phyloP scores from a whole-genome alignment of 1,139 yeast species.

The Candida tetrigidarum region DNA sequence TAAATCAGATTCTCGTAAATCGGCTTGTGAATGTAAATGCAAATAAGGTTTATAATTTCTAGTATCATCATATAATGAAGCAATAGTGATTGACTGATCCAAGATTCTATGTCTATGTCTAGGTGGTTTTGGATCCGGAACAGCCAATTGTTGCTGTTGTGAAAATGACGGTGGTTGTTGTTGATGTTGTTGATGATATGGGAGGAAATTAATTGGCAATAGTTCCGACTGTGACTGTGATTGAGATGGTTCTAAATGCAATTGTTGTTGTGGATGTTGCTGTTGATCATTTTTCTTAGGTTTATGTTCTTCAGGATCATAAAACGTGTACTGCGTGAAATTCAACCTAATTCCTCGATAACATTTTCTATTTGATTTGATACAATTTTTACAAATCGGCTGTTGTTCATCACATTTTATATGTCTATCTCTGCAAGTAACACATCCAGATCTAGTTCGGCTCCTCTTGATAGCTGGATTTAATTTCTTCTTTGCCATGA shows the following conservation, averaged over 20 bases:
- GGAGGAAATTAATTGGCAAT: background rate
- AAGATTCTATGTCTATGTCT: slow-evolving; percentile 25
- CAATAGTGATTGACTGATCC: slow-evolving; percentile 49
- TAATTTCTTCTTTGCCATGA: slow-evolving; percentile 22
- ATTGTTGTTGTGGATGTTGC: slow-evolving; percentile 1
- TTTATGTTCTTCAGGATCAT: slow-evolving; percentile 33
- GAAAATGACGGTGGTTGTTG: background rate
- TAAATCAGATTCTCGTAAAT: slow-evolving; percentile 36
- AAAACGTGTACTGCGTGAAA: slow-evolving; percentile 48
- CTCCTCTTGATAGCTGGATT: slow-evolving; percentile 29
- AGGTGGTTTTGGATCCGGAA: background rate
- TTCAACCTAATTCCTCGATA: slow-evolving; percentile 49
- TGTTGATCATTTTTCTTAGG: background rate
- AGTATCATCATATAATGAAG: slow-evolving; percentile 36
- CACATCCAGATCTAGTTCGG: slow-evolving; percentile 50
- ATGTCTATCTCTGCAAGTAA: slow-evolving; percentile 53
- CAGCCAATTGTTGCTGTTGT: background rate
- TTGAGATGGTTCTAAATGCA: background rate
- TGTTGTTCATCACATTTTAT: slow-evolving; percentile 53
- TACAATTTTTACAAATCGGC: slow-evolving; percentile 50
- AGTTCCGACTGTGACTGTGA: background rate
- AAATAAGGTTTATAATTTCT: slow-evolving; percentile 42
- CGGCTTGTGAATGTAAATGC: slow-evolving; percentile 34
- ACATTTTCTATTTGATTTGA: slow-evolving; percentile 46
- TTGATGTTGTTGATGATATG: slow-evolving; percentile 2